These are phyloP conservation scores for Ophiostoma perfectum DNA, from an alignment of 2,329 filamentous ascomycete genomes.

Conservation along the genomic window DNA sequence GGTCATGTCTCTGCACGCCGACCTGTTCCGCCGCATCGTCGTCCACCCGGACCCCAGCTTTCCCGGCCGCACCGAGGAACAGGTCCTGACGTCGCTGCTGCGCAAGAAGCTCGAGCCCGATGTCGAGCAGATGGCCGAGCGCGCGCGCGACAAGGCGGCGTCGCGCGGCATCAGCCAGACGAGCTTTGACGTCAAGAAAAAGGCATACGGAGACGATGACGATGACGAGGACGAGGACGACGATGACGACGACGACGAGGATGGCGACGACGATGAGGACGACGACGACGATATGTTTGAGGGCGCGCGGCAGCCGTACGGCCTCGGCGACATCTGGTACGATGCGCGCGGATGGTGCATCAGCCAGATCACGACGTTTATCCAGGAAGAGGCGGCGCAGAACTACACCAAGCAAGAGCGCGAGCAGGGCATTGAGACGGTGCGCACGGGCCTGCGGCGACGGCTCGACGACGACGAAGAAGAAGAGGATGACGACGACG, in stretches of 20 bases:
- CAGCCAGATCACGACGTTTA: constrained; percentile 36
- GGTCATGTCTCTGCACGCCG: constrained; percentile 58
- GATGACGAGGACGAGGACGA: constrained; percentile 30
- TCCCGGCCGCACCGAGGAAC: constrained; percentile 63
- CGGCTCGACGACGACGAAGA: constrained; percentile 47
- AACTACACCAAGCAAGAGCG: constrained; percentile 68
- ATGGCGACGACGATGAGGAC: constrained; percentile 26
- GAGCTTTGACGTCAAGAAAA: constrained; percentile 28
- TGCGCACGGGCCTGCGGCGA: constrained; percentile 64
- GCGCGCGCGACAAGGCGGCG: constrained; percentile 49
- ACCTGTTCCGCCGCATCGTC: constrained; percentile 64
- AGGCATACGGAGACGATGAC: no score
- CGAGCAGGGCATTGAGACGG: constrained; percentile 59
- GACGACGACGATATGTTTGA: constrained; percentile 39
- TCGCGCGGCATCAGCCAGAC: constrained; percentile 31
- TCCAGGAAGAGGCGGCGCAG: constrained; percentile 49
- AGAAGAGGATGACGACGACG: constrained; percentile 55
- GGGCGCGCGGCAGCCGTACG: constrained; percentile 33
- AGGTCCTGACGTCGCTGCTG: constrained; percentile 62
- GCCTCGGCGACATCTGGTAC: constrained; percentile 37
- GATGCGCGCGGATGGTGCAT: constrained; percentile 33
- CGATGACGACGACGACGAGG: constrained; percentile 27
- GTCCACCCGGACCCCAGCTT: constrained; percentile 72
- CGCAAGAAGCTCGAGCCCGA: constrained; percentile 79
- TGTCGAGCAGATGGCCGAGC: constrained; percentile 66